Conservation (phyloP, 2,329 filamentous ascomycete genomes). For the Coniosporium tulheliwenetii region DNA sequence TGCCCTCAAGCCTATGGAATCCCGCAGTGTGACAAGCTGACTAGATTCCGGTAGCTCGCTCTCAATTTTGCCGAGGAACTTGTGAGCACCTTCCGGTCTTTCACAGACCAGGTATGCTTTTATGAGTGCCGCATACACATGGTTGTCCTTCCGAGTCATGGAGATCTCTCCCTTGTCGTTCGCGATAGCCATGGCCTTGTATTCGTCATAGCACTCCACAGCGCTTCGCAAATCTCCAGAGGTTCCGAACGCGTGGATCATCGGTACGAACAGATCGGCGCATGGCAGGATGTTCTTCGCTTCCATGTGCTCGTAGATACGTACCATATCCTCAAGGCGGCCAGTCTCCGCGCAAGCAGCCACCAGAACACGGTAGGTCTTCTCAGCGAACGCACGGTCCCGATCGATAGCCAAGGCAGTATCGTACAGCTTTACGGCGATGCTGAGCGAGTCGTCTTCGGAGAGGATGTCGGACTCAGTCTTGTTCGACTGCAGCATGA, state of each 20-base stretch:
- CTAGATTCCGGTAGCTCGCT: conserved; percentile 32
- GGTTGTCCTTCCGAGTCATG: conserved; percentile 58
- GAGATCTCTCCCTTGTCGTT: conserved; percentile 59
- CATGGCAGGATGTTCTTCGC: conserved; percentile 55
- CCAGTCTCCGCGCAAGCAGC: conserved; percentile 73
- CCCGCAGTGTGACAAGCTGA: conserved; percentile 48
- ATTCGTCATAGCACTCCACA: conserved; percentile 91
- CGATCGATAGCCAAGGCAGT: conserved; percentile 32
- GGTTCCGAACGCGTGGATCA: conserved; percentile 87
- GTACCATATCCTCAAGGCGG: conserved; percentile 74
- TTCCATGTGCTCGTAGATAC: conserved; percentile 87
- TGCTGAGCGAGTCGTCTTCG: conserved; percentile 73
- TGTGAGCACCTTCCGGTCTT: conserved; percentile 64
- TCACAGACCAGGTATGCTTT: conserved; percentile 75
- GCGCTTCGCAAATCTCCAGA: conserved; percentile 72
- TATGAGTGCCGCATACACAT: conserved; percentile 84
- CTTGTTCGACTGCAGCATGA: conserved; percentile 80
- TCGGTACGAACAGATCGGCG: conserved; percentile 71
- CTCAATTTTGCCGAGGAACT: conserved; percentile 72
- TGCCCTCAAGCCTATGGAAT: conserved; percentile 55
- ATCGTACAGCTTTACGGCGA: conserved; percentile 76
- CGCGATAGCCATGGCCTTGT: conserved; percentile 73
- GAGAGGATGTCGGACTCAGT: conserved; percentile 71
- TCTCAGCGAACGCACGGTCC: conserved; percentile 43
- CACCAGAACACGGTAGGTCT: conserved; percentile 75